Evolutionary conservation across 805 yeast genomes (phyloP).

Genomic region (Wickerhamia fluorescens): DNA sequence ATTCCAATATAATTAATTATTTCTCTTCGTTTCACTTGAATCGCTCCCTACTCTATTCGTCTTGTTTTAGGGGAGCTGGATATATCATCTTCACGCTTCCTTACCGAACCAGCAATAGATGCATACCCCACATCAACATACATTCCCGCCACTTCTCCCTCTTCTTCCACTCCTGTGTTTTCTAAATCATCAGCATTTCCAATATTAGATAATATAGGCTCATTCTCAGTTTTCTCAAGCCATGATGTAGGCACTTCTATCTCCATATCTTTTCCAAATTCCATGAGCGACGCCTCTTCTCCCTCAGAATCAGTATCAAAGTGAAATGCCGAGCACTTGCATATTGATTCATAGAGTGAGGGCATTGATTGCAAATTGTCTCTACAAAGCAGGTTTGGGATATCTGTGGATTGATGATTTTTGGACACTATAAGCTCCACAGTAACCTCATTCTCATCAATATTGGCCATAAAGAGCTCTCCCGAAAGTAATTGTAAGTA

Average conservation of each 20-base stretch:
- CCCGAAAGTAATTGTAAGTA: constrained; percentile 26
- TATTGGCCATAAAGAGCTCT: constrained; percentile 9
- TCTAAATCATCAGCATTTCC: constrained; percentile 37
- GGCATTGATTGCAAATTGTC: constrained; percentile 4
- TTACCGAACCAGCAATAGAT: constrained; percentile 27
- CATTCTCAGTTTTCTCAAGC: no score
- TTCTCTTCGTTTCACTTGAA: no score
- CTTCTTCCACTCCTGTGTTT: constrained; percentile 9
- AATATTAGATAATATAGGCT: constrained; percentile 11
- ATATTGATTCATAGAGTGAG: constrained; percentile 26
- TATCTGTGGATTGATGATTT: no score
- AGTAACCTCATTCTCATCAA: constrained; percentile 11
- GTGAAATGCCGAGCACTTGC: constrained; percentile 33
- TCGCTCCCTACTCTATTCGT: not conserved
- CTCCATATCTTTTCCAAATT: constrained; percentile 15
- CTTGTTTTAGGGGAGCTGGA: not conserved
- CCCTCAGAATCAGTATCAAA: constrained; percentile 22
- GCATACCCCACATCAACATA: constrained; percentile 34
- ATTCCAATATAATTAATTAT: no score
- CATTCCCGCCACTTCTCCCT: constrained; percentile 30
- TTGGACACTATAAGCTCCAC: no score
- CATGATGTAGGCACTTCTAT: constrained; percentile 4
- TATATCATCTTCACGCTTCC: constrained; percentile 16
- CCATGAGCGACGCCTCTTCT: constrained; percentile 14
- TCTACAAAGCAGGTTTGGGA: constrained; percentile 8